These are phyloP conservation scores for Colletotrichum sp. DNA, from an alignment of 2,329 filamentous ascomycete species.

Conservation along the genomic window DNA sequence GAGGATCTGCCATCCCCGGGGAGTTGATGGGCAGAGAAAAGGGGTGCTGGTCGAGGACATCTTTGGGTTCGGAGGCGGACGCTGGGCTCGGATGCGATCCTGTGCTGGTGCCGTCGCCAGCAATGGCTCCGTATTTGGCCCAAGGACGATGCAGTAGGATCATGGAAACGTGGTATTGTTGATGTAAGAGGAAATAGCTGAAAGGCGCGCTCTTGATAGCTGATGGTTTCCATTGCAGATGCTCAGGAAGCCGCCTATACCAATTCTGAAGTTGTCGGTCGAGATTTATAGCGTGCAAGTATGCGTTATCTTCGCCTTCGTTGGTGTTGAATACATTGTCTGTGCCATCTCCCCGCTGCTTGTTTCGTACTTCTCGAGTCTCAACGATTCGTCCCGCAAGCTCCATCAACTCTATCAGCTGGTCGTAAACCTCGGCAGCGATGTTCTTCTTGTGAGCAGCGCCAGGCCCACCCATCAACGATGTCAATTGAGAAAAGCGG, in stretches of 20 bases:
- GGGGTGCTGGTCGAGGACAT: slow-evolving; percentile 14
- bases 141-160: slow-evolving; percentile 59
- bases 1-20: slow-evolving; percentile 34
- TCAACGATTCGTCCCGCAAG: slow-evolving; percentile 58
- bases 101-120: slow-evolving; percentile 32
- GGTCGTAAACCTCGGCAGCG: slow-evolving; percentile 49
- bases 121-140: slow-evolving; percentile 52
- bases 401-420: slow-evolving; percentile 61
- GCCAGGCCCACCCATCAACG: slow-evolving; percentile 36
- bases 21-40: slow-evolving; percentile 24
- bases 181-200: slow-evolving; percentile 60
- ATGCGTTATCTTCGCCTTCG: slow-evolving; percentile 48
- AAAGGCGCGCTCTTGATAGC: slow-evolving; percentile 54
- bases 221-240: slow-evolving; percentile 52
- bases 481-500: slow-evolving; percentile 46
- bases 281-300: slow-evolving; percentile 54
- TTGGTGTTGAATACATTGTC: slow-evolving; percentile 32
- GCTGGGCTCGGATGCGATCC: slow-evolving; percentile 37
- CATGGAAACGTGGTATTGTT: slow-evolving; percentile 59
- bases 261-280: slow-evolving; percentile 60
- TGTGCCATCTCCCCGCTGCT: slow-evolving; percentile 28
- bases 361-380: slow-evolving; percentile 39
- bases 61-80: slow-evolving; percentile 20
- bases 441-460: slow-evolving; percentile 26
- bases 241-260: slow-evolving; percentile 56